Evolutionary conservation across 306 rosid genomes (phyloP).

Genomic region (Sophora flavescens): DNA sequence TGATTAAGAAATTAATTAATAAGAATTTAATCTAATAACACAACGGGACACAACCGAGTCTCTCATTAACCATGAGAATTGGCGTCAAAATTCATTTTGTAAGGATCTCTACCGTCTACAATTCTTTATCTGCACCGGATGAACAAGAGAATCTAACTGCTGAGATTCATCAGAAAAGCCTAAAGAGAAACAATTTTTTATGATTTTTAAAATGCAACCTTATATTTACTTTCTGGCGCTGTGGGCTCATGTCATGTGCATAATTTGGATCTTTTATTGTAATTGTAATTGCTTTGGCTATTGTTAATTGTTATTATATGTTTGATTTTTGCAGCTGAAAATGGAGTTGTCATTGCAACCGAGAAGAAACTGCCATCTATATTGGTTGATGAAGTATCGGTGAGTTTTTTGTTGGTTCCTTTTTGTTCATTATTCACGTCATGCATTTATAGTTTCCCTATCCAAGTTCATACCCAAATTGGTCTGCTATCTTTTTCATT

Average conservation of each 20-base stretch:
- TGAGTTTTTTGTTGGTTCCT: no score
- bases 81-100: constrained; percentile 25
- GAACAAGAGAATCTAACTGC: constrained; percentile 22
- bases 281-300: constrained; percentile 7
- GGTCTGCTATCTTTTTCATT: no score
- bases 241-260: constrained; percentile 5
- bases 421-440: no score
- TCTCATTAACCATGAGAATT: constrained; percentile 39
- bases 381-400: no score
- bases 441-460: no score
- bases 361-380: constrained; percentile 96
- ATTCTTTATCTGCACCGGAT: constrained; percentile 15
- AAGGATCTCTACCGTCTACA: background rate
- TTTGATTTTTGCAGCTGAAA: constrained; percentile 76
- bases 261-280: constrained; percentile 12
- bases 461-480: no score
- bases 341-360: constrained; percentile 95
- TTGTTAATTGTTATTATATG: constrained; percentile 25
- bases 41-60: no score
- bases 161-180: constrained; percentile 25
- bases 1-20: no score
- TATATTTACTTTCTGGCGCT: background rate
- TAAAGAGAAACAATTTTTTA: constrained; percentile 37
- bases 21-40: no score
- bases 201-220: constrained; percentile 16